These are phyloP conservation scores for Russula compacta DNA, from an alignment of 768 basidiomycete genomes.

Conservation along the genomic window DNA sequence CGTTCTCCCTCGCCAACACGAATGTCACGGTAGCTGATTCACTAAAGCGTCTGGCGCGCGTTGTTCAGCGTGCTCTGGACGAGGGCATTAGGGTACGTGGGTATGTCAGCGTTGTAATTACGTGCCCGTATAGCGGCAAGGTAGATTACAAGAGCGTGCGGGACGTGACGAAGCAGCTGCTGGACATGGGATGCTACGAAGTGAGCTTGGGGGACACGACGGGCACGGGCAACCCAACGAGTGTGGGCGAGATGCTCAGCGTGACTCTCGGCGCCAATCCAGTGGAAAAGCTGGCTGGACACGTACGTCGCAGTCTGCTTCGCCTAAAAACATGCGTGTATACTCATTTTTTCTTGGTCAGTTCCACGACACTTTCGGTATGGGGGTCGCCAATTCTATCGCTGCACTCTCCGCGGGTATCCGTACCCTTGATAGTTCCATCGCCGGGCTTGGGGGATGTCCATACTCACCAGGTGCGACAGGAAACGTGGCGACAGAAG, in stretches of 20 bases:
- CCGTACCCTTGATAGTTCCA: constrained; percentile 71
- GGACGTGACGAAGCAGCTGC: constrained; percentile 58
- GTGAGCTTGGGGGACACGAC: constrained; percentile 89
- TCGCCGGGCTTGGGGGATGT: constrained; percentile 90
- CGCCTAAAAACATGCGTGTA: background rate
- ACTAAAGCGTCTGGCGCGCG: constrained; percentile 49
- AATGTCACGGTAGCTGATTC: constrained; percentile 69
- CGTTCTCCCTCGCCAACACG: constrained; percentile 78
- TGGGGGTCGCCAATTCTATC: constrained; percentile 69
- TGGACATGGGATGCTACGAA: constrained; percentile 93
- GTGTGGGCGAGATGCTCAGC: constrained; percentile 58
- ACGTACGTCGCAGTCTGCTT: constrained; percentile 33
- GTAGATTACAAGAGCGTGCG: constrained; percentile 57
- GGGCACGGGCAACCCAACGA: constrained; percentile 70
- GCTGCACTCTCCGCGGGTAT: constrained; percentile 65
- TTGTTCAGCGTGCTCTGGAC: constrained; percentile 51
- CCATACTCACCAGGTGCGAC: constrained; percentile 95
- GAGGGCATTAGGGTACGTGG: constrained; percentile 66
- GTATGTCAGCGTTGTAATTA: constrained; percentile 77
- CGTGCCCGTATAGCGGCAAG: constrained; percentile 80
- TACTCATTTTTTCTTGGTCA: constrained; percentile 26
- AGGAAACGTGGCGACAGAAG: constrained; percentile 91
- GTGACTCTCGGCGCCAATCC: constrained; percentile 55
- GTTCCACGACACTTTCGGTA: constrained; percentile 90
- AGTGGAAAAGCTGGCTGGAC: constrained; percentile 62